Percentiles rank a stretch among this genome's conserved stretches.
Evolutionary conservation across 1,284 basidiomycete species (phyloP).

Genomic region (Neolentinus lepideus): DNA sequence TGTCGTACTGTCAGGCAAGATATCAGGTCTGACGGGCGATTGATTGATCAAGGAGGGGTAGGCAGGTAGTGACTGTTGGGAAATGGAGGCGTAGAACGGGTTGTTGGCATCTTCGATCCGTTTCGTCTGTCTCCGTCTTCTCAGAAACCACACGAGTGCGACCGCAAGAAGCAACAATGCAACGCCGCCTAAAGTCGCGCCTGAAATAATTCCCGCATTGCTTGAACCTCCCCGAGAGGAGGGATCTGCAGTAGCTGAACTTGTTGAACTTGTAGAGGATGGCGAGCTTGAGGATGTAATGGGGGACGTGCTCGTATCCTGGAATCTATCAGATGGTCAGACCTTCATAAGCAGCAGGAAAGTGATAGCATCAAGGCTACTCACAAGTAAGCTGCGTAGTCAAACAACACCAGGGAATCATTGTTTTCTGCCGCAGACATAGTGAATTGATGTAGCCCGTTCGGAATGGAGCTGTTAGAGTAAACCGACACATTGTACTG

Average conservation of each 20-base stretch:
- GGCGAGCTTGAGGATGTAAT: neutral
- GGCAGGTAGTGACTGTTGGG: too few relatives aligned
- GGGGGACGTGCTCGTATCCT: neutral
- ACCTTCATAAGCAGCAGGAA: neutral
- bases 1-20: too few relatives aligned
- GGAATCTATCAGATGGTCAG: neutral
- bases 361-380: neutral
- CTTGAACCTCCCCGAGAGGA: neutral
- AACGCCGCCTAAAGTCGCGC: neutral
- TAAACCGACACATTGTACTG: neutral
- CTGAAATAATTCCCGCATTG: neutral
- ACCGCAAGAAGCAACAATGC: neutral
- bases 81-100: too few relatives aligned
- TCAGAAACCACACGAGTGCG: neutral
- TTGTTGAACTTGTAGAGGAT: neutral
- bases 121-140: neutral
- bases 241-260: neutral
- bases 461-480: neutral
- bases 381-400: constrained; percentile 7
- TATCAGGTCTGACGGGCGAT: too few relatives aligned
- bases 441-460: constrained; percentile 2
- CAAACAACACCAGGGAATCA: constrained; percentile 5
- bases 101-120: too few relatives aligned
- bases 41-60: too few relatives aligned
- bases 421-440: neutral